A percentile compares a stretch with the other conserved stretches of the same genome.
phyloP scores from a whole-genome alignment of 495 filamentous ascomycete genomes.

The Tuber melanosporum region DNA sequence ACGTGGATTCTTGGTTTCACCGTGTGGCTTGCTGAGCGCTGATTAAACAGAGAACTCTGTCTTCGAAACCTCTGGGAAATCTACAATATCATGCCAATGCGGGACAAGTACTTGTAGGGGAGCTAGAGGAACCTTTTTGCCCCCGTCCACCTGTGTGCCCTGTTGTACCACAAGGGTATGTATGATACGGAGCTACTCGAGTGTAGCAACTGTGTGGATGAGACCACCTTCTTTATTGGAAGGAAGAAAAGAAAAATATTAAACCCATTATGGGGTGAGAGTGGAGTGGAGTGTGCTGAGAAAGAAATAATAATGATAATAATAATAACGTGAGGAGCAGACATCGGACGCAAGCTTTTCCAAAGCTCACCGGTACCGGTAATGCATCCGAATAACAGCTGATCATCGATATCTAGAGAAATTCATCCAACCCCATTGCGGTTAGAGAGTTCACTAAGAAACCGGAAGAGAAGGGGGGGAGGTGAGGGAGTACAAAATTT shows the following conservation, averaged over 20 bases:
- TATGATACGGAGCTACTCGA: not conserved
- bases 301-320: not conserved
- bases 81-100: too few species aligned
- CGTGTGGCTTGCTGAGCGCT: not conserved
- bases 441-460: not conserved
- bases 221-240: not conserved
- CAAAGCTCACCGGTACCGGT: not conserved
- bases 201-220: not conserved
- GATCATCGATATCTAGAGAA: not conserved
- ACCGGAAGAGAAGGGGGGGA: not conserved
- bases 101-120: too few species aligned
- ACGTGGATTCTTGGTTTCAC: not conserved
- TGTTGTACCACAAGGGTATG: not conserved
- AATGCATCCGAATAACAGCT: not conserved
- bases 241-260: too few species aligned
- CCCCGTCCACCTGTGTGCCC: not conserved
- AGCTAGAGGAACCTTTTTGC: not conserved
- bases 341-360: not conserved
- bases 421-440: not conserved
- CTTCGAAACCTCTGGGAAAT: not conserved
- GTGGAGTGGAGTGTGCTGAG: not conserved
- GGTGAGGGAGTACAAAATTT: not conserved
- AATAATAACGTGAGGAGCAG: not conserved
- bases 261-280: not conserved
- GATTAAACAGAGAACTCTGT: not conserved